Percentiles rank a stretch among this genome's conserved stretches.
Evolutionary conservation across 2,329 filamentous ascomycete species (phyloP).

Genomic region (Verticillium dahliae): DNA sequence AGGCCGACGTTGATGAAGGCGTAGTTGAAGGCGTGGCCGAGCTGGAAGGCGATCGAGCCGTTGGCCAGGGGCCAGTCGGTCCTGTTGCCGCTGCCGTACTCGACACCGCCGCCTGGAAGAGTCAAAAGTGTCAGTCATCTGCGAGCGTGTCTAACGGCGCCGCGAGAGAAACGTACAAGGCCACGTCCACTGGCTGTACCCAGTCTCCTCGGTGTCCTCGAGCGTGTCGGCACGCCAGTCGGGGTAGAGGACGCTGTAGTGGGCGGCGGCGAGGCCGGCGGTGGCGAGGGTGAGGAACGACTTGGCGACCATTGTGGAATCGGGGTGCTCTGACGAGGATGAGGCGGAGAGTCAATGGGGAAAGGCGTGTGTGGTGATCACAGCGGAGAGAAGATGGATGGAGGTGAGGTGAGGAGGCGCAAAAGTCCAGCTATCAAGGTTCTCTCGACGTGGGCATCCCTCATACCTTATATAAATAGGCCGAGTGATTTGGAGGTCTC

Average conservation of each 20-base stretch:
- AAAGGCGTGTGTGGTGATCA: not conserved
- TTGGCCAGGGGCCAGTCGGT: constrained; percentile 49
- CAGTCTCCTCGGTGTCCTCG: constrained; percentile 22
- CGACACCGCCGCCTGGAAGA: constrained; percentile 38
- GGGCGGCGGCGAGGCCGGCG: constrained; percentile 32
- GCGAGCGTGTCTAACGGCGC: too few species aligned
- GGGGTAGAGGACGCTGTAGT: constrained; percentile 42
- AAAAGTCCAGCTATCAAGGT: not conserved
- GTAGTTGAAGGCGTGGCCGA: constrained; percentile 47
- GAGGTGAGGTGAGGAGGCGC: not conserved
- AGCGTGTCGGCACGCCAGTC: constrained; percentile 43
- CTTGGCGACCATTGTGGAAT: constrained; percentile 22
- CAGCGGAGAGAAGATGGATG: not conserved
- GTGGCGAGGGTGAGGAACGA: constrained; percentile 24
- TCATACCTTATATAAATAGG: not conserved
- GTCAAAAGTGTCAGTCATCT: too few species aligned
- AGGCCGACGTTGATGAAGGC: constrained; percentile 48
- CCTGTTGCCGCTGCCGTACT: constrained; percentile 33
- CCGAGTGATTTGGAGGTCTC: not conserved
- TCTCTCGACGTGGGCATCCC: not conserved
- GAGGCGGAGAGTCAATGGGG: not conserved
- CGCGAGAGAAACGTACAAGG: constrained; percentile 35
- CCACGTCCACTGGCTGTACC: constrained; percentile 41
- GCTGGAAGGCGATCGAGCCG: constrained; percentile 38
- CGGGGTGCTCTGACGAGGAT: not conserved